phyloP scores from a whole-genome alignment of 2,329 filamentous ascomycete genomes.

The Beauveria varroae region DNA sequence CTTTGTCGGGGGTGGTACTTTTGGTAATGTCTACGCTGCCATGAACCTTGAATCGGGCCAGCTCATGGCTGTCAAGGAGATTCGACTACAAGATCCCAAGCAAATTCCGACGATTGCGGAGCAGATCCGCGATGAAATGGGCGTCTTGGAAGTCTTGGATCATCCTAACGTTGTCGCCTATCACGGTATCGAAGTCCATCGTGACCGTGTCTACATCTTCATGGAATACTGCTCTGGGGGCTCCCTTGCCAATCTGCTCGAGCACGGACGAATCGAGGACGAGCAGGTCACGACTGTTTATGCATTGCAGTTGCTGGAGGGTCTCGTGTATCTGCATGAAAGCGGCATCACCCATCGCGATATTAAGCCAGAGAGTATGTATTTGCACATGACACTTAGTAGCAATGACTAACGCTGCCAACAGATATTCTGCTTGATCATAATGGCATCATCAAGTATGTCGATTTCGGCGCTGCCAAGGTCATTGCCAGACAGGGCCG shows the following conservation, averaged over 20 bases:
- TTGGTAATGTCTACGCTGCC: slow-evolving; percentile 93
- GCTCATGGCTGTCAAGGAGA: slow-evolving; percentile 98
- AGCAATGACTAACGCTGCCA: slow-evolving; percentile 14
- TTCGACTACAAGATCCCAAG: slow-evolving; percentile 91
- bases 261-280: slow-evolving; percentile 95
- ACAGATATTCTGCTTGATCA: slow-evolving; percentile 90
- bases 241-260: slow-evolving; percentile 79
- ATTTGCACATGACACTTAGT: neutral
- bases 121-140: slow-evolving; percentile 96
- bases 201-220: slow-evolving; percentile 99
- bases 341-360: slow-evolving; percentile 89
- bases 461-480: slow-evolving; percentile 96
- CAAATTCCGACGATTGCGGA: slow-evolving; percentile 88
- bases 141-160: slow-evolving; percentile 87
- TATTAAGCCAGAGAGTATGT: slow-evolving; percentile 92
- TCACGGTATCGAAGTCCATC: slow-evolving; percentile 94
- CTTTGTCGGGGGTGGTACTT: slow-evolving; percentile 93
- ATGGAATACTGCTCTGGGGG: slow-evolving; percentile 99
- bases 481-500: slow-evolving; percentile 91
- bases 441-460: slow-evolving; percentile 97
- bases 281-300: slow-evolving; percentile 98
- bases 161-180: slow-evolving; percentile 98
- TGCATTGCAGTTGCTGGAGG: slow-evolving; percentile 86
- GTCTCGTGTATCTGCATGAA: slow-evolving; percentile 87
- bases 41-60: slow-evolving; percentile 96